Base-by-base conservation (phyloP, 2,329 filamentous ascomycete genomes). In the Monilinia vaccinii-corymbosi region DNA sequence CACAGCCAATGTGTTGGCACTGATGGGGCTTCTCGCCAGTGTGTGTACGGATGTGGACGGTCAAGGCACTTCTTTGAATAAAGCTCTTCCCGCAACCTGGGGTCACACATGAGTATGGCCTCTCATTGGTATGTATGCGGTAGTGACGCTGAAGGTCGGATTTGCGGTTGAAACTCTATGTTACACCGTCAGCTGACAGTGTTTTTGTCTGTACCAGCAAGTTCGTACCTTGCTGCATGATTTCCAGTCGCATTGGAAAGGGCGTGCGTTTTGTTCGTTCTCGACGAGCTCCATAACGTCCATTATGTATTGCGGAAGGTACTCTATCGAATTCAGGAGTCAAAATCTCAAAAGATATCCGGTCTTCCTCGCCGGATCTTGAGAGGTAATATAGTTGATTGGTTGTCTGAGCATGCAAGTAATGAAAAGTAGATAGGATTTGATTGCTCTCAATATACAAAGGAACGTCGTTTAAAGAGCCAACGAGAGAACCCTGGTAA, bases 1-100 rank as follows among this genome's bases (percentile, higher is more conserved):
- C 82, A 67, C 85, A 88, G 23, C 82, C 84, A 31, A 80, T 73
- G 64, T 86, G 81, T 68, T 84, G 79, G 68, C 86, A 89, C 67
- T 83, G 79, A 66, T 88, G 84, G 61, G 86, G 86, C 72, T 88
- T 89, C 75, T 88, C 86, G 60, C 85, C 84, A 0, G 84, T 88
- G 64, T 88, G 86, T 14, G 84, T 88, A 64, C 86, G 81, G 60
- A 85, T 85, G 70, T 89, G 86, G 45, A 88, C 85, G 3, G 84
- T 88, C 65, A 88, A 73, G 44, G 85, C 85, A 71, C 85, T 88
- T 62, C 84, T 77, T 68, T 88, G 85, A 64, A 88, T 88, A 71
- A 88, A 88, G 72, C 82, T 84, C 74, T 88, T 88, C 48, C 82
- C 82, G 69, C 85, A 88, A 7, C 79, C 81, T 10, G 77, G 77